Percentiles rank a stretch among this genome's conserved stretches.
These are phyloP conservation scores for Yamadazyma laniorum DNA, from an alignment of 805 yeast genomes.

Conservation along the genomic window DNA sequence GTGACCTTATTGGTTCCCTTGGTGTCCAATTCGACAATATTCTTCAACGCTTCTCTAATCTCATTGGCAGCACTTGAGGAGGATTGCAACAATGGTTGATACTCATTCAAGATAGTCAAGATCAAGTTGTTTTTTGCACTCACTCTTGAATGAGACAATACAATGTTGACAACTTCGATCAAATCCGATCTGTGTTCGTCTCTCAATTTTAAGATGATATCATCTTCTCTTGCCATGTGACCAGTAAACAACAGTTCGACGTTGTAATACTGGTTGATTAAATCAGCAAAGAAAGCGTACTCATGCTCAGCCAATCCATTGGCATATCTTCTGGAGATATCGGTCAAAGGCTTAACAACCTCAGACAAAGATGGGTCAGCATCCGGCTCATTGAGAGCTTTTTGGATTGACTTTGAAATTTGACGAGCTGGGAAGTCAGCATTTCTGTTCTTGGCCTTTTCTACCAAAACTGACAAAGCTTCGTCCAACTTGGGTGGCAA, in stretches of 20 bases:
- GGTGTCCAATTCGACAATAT: constrained; percentile 83
- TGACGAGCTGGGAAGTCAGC: constrained; percentile 95
- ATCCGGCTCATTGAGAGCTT: constrained; percentile 50
- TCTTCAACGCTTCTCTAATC: constrained; percentile 69
- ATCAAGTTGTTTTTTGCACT: constrained; percentile 90
- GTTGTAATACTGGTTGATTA: constrained; percentile 69
- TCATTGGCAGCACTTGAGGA: constrained; percentile 65
- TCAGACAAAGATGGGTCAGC: constrained; percentile 38
- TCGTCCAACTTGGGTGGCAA: constrained; percentile 76
- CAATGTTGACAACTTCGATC: constrained; percentile 65
- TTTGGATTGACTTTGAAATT: constrained; percentile 67
- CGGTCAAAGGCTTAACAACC: constrained; percentile 70
- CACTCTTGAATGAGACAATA: constrained; percentile 88
- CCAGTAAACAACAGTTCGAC: constrained; percentile 81
- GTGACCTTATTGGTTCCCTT: constrained; percentile 92
- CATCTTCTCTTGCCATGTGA: constrained; percentile 81
- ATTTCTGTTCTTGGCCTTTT: constrained; percentile 59
- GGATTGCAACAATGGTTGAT: constrained; percentile 75
- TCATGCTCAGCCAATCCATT: constrained; percentile 85
- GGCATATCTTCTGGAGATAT: constrained; percentile 65
- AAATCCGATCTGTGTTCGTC: constrained; percentile 82
- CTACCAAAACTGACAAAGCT: constrained; percentile 60
- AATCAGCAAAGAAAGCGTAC: constrained; percentile 64
- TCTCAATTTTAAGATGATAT: constrained; percentile 80
- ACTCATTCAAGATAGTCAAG: constrained; percentile 77